Evolutionary conservation across 345 rosid species (phyloP), one percentile per base, ranked within the genome.

Genomic region (Gossypium herbaceum): DNA sequence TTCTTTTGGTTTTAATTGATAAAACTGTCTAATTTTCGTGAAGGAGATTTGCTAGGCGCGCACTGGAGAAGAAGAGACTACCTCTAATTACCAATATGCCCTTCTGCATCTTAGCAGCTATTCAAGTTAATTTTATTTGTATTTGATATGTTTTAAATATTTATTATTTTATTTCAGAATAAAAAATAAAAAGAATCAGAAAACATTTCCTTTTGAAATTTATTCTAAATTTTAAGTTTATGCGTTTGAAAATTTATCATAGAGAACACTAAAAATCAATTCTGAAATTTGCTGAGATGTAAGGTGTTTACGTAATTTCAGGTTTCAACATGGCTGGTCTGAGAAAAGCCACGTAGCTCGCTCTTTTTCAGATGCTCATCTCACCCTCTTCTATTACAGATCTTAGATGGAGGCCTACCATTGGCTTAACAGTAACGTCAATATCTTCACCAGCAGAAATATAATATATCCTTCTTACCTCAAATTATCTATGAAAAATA

Each of bases 341-440:
- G 43, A 9, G 74, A 84, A 20, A 3, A 27, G 86, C 97, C 97
- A 90, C 98, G 90, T 88, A 20, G 79, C 27, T 54, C 41, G 9
- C 20, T 59, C 62, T 66, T 71, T 80, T 72, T 25, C 24, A 43
- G 57, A 75, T 57, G 56, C 57, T 48, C 41, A 60, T 48, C 20
- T 8, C 6, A 24, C 24, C 5, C 57, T 45, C 54, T 80, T 78
- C 86, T 83, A 83, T 1, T 67, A 7, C 19, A 63, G 84, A 34
- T 67, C 67, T 19, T 16, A 87, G 88, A 86, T 81, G 94, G 87
- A 79, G 0, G 47, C 0, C 0, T 70, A 0, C 43, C 58, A 78
- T 79, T 90, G 85, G 89, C 34, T 3, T 20, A 10, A 19, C 20
- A 9, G 6, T 2, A 24, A 9, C 9, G 25, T 57, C 13, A 20